phyloP scores from a whole-genome alignment of 305 asterid species.

The Fraxinus floribunda region DNA sequence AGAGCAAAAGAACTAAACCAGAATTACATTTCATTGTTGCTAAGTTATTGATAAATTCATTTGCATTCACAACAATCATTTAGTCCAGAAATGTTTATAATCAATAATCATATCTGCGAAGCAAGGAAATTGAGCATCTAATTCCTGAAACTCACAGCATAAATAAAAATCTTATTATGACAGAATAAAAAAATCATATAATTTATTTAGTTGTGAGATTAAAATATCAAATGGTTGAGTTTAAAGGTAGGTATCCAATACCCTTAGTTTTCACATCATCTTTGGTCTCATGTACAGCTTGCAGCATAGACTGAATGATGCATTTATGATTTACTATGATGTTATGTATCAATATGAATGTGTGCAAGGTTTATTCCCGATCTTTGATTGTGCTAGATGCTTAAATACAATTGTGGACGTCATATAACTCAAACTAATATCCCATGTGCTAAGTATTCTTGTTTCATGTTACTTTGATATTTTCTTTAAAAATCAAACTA shows the following conservation, averaged over 20 bases:
- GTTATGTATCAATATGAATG: background rate
- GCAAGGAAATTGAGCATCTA: background rate
- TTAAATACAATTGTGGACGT: background rate
- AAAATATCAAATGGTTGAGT: background rate
- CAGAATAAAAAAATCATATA: background rate
- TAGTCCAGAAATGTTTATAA: background rate
- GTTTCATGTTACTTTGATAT: constrained; percentile 12
- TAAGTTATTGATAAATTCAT: background rate
- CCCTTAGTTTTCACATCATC: background rate
- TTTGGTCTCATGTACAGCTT: background rate
- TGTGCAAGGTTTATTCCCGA: constrained; percentile 1
- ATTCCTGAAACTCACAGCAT: background rate
- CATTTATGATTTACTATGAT: background rate
- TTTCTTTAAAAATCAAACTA: constrained; percentile 6
- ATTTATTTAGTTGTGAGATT: background rate
- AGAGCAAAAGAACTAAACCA: background rate
- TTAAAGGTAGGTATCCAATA: background rate
- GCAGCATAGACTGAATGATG: background rate
- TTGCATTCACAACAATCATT: background rate
- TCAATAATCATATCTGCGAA: background rate
- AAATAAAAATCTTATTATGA: background rate
- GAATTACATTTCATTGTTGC: background rate
- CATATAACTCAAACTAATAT: background rate
- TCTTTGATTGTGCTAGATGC: constrained; percentile 14
- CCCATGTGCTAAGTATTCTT: background rate